Percentiles rank a stretch among this genome's conserved stretches.
These are phyloP conservation scores for Taiozyma sp. DNA, from an alignment of 1,139 yeast species.

Conservation along the genomic window DNA sequence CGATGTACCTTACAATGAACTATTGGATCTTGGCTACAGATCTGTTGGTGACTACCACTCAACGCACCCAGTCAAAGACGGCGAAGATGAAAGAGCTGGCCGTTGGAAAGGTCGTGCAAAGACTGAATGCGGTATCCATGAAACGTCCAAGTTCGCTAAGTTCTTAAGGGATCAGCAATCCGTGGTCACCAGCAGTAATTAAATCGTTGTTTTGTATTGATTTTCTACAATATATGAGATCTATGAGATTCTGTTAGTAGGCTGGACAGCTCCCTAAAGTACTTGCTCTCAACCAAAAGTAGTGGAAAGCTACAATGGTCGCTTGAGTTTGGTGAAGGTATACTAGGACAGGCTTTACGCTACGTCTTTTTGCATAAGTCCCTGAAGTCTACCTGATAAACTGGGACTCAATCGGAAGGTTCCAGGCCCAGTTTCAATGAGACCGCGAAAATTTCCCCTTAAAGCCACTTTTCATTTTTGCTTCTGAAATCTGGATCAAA, in stretches of 20 bases:
- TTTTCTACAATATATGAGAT: neutral
- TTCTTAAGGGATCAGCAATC: slow-evolving; percentile 31
- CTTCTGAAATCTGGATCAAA: slow-evolving; percentile 2
- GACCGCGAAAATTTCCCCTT: neutral
- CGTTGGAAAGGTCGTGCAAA: slow-evolving; percentile 93
- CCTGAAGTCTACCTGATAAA: neutral
- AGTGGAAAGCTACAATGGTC: too few relatives aligned
- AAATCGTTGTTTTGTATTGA: neutral
- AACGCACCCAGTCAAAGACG: slow-evolving; percentile 83
- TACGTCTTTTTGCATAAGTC: too few relatives aligned
- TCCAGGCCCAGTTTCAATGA: neutral
- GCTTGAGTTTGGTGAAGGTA: too few relatives aligned
- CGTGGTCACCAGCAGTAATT: neutral
- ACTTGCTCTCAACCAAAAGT: too few relatives aligned
- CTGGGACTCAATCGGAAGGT: neutral
- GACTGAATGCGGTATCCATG: slow-evolving; percentile 96
- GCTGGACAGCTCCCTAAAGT: neutral
- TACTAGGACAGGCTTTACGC: neutral
- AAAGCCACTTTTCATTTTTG: neutral
- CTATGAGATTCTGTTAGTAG: neutral
- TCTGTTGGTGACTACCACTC: slow-evolving; percentile 97
- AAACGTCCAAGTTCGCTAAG: slow-evolving; percentile 66
- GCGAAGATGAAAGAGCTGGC: slow-evolving; percentile 94
- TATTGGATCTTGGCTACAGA: slow-evolving; percentile 82
- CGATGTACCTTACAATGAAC: slow-evolving; percentile 79